These are phyloP conservation scores for Eucalyptus curtisii DNA, from an alignment of 345 rosid genomes.

Conservation along the genomic window DNA sequence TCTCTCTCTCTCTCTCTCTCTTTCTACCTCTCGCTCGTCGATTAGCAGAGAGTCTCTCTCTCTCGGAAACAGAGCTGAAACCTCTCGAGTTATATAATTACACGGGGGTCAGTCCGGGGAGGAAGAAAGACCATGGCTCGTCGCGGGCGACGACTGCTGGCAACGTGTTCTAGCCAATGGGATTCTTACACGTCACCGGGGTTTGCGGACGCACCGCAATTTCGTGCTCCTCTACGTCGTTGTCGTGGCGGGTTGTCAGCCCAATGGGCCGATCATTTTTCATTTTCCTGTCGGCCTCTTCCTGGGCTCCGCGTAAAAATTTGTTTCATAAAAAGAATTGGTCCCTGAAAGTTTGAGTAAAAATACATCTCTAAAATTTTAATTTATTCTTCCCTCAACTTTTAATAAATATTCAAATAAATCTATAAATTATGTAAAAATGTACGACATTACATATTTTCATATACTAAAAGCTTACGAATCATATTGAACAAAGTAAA, in stretches of 20 bases:
- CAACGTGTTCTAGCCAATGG: slow-evolving; percentile 57
- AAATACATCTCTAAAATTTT: no score
- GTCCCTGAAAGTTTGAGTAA: rapidly evolving
- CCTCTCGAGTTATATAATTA: background rate
- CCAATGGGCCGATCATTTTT: background rate
- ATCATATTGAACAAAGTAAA: no score
- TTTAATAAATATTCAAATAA: no score
- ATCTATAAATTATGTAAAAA: no score
- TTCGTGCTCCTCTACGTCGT: background rate
- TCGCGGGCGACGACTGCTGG: background rate
- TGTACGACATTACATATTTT: rapidly evolving
- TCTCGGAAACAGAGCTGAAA: background rate
- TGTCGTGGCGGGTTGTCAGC: background rate
- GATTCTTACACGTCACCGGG: slow-evolving; percentile 19
- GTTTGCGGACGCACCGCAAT: background rate
- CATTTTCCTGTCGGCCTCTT: background rate
- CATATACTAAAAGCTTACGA: rapidly evolving
- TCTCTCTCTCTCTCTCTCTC: slow-evolving; percentile 15
- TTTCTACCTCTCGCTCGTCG: slow-evolving; percentile 1
- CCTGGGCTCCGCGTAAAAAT: background rate
- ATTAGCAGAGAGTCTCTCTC: background rate
- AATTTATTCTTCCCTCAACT: no score
- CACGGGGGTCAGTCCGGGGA: background rate
- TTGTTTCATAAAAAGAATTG: background rate
- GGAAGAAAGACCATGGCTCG: background rate